Percentiles rank a stretch among this genome's conserved stretches.
These are phyloP conservation scores for Simmondsia chinensis DNA, from an alignment of 148 eudicot genomes.

Conservation along the genomic window DNA sequence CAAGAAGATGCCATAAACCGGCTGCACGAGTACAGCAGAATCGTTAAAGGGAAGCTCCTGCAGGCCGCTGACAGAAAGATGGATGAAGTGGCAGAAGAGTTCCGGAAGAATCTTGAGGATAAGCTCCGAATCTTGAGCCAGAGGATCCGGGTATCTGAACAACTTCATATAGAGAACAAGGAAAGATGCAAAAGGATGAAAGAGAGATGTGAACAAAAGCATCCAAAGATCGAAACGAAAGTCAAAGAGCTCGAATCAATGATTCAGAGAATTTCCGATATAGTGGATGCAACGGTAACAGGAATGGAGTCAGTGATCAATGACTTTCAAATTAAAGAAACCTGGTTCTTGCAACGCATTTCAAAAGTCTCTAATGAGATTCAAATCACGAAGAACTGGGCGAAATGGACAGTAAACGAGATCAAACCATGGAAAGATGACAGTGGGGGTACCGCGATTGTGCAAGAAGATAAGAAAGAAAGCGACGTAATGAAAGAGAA, in stretches of 20 bases:
- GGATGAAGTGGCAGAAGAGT: conserved; percentile 57
- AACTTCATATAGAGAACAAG: conserved; percentile 53
- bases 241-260: conserved; percentile 17
- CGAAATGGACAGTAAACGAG: conserved; percentile 30
- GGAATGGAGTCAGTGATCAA: conserved; percentile 23
- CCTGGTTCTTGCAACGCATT: conserved; percentile 32
- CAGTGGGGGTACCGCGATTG: conserved; percentile 11
- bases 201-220: conserved; percentile 35
- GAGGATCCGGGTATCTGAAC: conserved; percentile 77
- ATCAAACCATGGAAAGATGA: conserved; percentile 32
- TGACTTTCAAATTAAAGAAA: conserved; percentile 36
- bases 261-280: conserved; percentile 22
- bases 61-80: conserved; percentile 50
- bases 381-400: conserved; percentile 52
- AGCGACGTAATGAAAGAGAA: conserved; percentile 34
- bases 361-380: conserved; percentile 45
- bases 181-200: conserved; percentile 34
- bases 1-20: conserved; percentile 28
- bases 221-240: conserved; percentile 19
- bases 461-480: conserved; percentile 34
- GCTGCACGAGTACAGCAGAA: conserved; percentile 21
- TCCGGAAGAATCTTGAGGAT: conserved; percentile 54
- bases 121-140: conserved; percentile 48
- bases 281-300: conserved; percentile 26
- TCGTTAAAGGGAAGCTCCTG: conserved; percentile 17